Base-by-base conservation (phyloP, 2,329 filamentous ascomycete species). In the Mollisiaceae sp. region DNA sequence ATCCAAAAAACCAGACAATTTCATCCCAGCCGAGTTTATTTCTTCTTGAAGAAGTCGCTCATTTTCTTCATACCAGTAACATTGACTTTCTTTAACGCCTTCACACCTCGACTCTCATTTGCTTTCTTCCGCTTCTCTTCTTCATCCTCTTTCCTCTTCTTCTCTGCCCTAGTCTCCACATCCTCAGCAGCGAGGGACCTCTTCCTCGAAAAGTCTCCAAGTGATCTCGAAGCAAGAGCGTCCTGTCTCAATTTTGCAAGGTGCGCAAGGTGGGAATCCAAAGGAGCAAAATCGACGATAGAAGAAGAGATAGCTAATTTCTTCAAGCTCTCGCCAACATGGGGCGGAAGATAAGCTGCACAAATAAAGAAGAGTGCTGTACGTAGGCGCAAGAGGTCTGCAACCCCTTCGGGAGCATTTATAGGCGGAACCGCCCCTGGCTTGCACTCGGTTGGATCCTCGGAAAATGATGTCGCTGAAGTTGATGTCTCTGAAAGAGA, bases 61-160 rank as follows among this genome's bases (percentile, higher is more conserved):
- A 99, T 86, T 82, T 98, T 99, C 85, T 91, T 95, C 95, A 99
- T 99, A 1, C 95, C 95, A 24, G 80, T 87, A 0, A 91, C 94
- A 79, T 98, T 91, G 57, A 94, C 94, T 80, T 98, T 99, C 77
- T 91, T 91, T 74, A 99, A 77, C 57, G 94, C 86, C 75, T 89
- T 89, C 1, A 97, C 87, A 0, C 88, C 94, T 35, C 88, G 84
- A 68, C 91, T 95, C 79, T 92, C 86, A 27, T 82, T 82, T 2
- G 86, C 87, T 80, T 96, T 94, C 79, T 89, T 94, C 77, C 87
- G 90, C 80, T 90, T 91, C 65, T 97, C 94, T 65, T 97, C 94
- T 67, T 97, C 94, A 59, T 97, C 93, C 79, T 90, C 88, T 77
- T 89, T 94, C 52, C 90, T 83, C 81, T 91, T 94, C 86, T 95